Evolutionary conservation across 352 stramenopile genomes (phyloP).

Genomic region (Thalassiosira ordinaria): DNA sequence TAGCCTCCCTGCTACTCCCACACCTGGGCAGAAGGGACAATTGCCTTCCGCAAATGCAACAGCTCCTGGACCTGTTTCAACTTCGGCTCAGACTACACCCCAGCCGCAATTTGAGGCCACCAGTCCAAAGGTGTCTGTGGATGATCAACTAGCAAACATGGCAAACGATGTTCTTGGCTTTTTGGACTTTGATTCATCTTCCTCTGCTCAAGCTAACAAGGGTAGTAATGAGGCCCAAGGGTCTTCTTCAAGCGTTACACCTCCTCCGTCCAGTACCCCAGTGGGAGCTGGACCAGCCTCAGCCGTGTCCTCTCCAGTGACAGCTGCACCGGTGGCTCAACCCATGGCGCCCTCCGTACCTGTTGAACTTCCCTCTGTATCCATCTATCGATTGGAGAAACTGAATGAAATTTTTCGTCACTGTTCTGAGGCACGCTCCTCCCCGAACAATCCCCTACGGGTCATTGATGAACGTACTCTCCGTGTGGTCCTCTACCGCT

Average conservation of each 20-base stretch:
- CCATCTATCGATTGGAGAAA: constrained; percentile 79
- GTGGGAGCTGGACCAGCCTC: constrained; percentile 1
- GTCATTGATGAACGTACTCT: constrained; percentile 64
- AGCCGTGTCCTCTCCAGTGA: neutral
- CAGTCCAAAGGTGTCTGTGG: constrained; percentile 31
- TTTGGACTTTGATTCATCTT: constrained; percentile 54
- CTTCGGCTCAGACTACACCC: constrained; percentile 5
- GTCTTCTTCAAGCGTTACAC: constrained; percentile 8
- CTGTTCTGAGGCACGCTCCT: constrained; percentile 56
- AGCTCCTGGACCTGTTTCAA: neutral
- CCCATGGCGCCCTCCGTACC: constrained; percentile 28
- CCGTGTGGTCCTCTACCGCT: constrained; percentile 78
- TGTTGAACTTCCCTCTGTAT: constrained; percentile 70
- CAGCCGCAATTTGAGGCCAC: neutral
- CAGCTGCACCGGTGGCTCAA: constrained; percentile 8
- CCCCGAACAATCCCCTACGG: constrained; percentile 53
- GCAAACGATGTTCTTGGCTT: constrained; percentile 57
- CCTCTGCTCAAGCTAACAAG: constrained; percentile 13
- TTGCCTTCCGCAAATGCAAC: constrained; percentile 10
- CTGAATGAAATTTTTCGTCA: constrained; percentile 72
- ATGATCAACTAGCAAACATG: constrained; percentile 59
- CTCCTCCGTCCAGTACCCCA: constrained; percentile 4
- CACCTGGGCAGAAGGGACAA: constrained; percentile 6
- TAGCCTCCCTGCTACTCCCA: constrained; percentile 47
- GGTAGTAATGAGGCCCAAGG: neutral